Evolutionary conservation across 2,329 filamentous ascomycete genomes (phyloP).

Genomic region (Ophiocordyceps unilateralis): DNA sequence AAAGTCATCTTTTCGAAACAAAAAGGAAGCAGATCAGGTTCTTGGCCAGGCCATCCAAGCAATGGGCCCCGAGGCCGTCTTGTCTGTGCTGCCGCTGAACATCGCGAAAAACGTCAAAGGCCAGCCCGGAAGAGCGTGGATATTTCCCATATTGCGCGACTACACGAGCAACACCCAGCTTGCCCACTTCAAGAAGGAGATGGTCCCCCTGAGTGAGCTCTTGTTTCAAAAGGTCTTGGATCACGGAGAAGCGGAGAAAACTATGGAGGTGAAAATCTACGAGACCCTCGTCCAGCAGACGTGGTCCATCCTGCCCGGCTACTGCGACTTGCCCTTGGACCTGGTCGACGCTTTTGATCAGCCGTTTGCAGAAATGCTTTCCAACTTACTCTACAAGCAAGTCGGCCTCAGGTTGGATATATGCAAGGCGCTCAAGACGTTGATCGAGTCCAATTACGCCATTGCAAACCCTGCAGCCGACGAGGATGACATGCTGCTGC

Average conservation of each 20-base stretch:
- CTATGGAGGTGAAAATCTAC: constrained; percentile 93
- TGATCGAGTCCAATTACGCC: constrained; percentile 84
- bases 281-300: constrained; percentile 92
- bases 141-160: constrained; percentile 81
- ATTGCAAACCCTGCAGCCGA: constrained; percentile 51
- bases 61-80: constrained; percentile 75
- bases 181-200: constrained; percentile 66
- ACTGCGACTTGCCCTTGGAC: constrained; percentile 84
- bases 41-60: constrained; percentile 75
- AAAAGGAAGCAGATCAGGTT: constrained; percentile 86
- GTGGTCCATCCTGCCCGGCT: constrained; percentile 85
- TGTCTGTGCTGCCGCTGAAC: constrained; percentile 73
- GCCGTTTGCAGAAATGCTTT: constrained; percentile 71
- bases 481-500: constrained; percentile 55
- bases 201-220: constrained; percentile 75
- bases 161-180: constrained; percentile 79
- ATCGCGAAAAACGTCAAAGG: constrained; percentile 59
- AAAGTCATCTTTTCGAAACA: constrained; percentile 77
- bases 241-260: constrained; percentile 68
- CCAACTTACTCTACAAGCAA: constrained; percentile 86
- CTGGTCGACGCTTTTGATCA: constrained; percentile 65
- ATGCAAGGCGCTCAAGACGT: constrained; percentile 67
- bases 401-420: constrained; percentile 73
- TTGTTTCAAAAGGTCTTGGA: constrained; percentile 84
- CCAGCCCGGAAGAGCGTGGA: constrained; percentile 79